phyloP scores from a whole-genome alignment of 371 early-diverging fungal genomes.

The Dinochytrium kinnereticum region DNA sequence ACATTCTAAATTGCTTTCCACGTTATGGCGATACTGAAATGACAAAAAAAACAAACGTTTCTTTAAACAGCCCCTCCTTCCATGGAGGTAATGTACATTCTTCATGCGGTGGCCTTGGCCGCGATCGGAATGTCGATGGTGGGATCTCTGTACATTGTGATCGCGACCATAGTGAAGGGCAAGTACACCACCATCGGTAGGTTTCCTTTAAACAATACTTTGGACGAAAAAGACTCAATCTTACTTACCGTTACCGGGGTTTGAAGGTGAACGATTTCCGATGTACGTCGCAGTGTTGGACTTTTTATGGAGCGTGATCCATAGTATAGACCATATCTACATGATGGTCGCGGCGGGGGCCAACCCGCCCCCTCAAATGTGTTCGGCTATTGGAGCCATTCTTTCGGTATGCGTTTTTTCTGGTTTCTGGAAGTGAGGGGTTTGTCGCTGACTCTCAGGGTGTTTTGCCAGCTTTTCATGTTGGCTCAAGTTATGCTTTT shows the following conservation, averaged over 20 bases:
- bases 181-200: slow-evolving; percentile 18
- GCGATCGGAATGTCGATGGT: background rate
- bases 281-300: slow-evolving; percentile 9
- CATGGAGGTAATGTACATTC: background rate
- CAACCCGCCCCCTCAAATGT: slow-evolving; percentile 2
- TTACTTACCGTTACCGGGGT: background rate
- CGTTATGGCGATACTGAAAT: too few relatives aligned
- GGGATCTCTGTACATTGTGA: background rate
- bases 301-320: slow-evolving; percentile 5
- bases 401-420: slow-evolving; percentile 9
- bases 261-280: slow-evolving; percentile 13
- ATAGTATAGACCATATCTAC: slow-evolving; percentile 1
- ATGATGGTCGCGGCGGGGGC: slow-evolving; percentile 6
- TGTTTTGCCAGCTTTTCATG: slow-evolving; percentile 6
- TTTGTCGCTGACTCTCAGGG: too few relatives aligned
- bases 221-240: background rate
- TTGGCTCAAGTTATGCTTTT: slow-evolving; percentile 14
- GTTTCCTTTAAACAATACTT: background rate
- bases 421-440: background rate
- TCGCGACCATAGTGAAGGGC: background rate
- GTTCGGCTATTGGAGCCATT: slow-evolving; percentile 2
- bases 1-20: too few relatives aligned
- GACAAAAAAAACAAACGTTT: too few relatives aligned
- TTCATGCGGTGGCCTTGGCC: slow-evolving; percentile 14
- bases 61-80: slow-evolving; percentile 4